Evolutionary conservation across 345 rosid species (phyloP).

Genomic region (Mallotus nudiflorus): DNA sequence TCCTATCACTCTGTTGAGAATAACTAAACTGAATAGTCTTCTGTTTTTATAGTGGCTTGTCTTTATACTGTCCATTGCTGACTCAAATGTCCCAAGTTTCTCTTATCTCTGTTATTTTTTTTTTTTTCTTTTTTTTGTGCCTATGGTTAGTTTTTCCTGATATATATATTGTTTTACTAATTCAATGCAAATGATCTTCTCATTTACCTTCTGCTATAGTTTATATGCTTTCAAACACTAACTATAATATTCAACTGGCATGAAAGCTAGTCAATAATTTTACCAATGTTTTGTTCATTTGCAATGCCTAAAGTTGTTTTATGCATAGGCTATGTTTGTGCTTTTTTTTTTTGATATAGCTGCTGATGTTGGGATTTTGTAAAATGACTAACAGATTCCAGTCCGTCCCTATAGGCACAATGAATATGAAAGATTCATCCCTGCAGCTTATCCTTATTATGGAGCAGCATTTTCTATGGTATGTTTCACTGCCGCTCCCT

Average conservation of each 20-base stretch:
- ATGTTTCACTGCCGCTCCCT: slow-evolving; percentile 6
- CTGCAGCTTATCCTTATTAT: slow-evolving; percentile 61
- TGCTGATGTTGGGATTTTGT: slow-evolving; percentile 6
- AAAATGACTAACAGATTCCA: slow-evolving; percentile 45
- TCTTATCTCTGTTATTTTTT: not conserved
- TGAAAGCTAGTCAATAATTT: not conserved
- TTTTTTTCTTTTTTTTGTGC: not conserved
- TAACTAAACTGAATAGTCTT: not conserved
- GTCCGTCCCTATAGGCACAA: slow-evolving; percentile 63
- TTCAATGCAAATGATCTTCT: too few species aligned
- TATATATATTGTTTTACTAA: not conserved
- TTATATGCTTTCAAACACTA: not conserved
- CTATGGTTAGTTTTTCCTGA: not conserved
- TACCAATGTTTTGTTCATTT: not conserved
- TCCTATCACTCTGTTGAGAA: not conserved
- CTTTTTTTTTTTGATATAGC: not conserved
- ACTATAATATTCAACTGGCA: too few species aligned
- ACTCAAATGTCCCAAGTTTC: not conserved
- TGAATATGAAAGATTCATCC: slow-evolving; percentile 60
- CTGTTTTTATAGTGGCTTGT: not conserved
- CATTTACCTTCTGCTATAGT: not conserved
- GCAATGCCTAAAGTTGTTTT: not conserved
- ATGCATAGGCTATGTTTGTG: not conserved
- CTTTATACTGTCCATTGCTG: not conserved
- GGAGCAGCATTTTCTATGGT: slow-evolving; percentile 64